These are phyloP conservation scores for Immersiporthe knoxdaviesiana DNA, from an alignment of 2,329 filamentous ascomycete species.

Conservation along the genomic window DNA sequence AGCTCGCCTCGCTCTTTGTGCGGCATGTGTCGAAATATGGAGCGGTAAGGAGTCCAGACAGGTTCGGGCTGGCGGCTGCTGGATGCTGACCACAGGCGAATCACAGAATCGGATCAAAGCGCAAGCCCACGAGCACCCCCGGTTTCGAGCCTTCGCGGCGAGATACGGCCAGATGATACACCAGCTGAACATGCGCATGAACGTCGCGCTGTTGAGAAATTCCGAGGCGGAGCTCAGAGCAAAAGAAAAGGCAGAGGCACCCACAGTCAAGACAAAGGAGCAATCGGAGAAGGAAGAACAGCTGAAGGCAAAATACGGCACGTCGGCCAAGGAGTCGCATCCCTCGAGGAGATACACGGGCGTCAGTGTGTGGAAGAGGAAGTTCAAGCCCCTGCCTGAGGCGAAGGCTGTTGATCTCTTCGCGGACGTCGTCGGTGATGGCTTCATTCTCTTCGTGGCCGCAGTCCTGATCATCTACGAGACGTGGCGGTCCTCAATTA, in stretches of 20 bases:
- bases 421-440: constrained; percentile 66
- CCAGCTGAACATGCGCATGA: constrained; percentile 68
- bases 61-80: background rate
- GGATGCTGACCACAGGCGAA: constrained; percentile 10
- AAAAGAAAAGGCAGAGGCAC: constrained; percentile 64
- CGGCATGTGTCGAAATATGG: constrained; percentile 71
- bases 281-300: constrained; percentile 60
- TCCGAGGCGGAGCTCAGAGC: constrained; percentile 59
- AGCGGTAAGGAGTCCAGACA: constrained; percentile 54
- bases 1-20: constrained; percentile 66
- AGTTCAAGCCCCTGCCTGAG: constrained; percentile 66
- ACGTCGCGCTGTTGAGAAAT: constrained; percentile 62
- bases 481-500: constrained; percentile 61
- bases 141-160: constrained; percentile 64
- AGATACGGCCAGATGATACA: constrained; percentile 66
- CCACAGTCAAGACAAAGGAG: constrained; percentile 68
- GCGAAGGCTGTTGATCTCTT: constrained; percentile 68
- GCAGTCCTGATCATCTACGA: constrained; percentile 63
- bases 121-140: constrained; percentile 66
- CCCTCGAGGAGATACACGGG: constrained; percentile 38
- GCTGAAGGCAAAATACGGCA: constrained; percentile 46
- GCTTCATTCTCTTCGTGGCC: constrained; percentile 65
- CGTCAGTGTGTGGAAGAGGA: constrained; percentile 61
- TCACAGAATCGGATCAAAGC: constrained; percentile 67
- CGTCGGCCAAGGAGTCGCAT: constrained; percentile 45